Base-by-base conservation (phyloP, 192 early-diverging fungal species). In the Obelidium mucronatum region DNA sequence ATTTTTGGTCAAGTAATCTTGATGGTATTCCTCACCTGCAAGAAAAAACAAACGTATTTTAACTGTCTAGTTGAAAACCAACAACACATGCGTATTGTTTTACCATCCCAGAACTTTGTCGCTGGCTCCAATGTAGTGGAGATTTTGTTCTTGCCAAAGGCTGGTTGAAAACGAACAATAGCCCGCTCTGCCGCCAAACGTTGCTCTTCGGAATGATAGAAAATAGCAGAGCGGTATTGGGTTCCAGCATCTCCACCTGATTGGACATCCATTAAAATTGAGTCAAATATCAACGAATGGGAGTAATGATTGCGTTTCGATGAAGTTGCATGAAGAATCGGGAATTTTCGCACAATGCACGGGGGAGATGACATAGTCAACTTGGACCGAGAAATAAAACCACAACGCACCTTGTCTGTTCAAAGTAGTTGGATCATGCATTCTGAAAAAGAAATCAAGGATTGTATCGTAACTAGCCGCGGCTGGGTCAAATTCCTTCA, bases 221-320 rank as follows among this genome's bases (percentile, higher is more conserved):
- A 94, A 67, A 98, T 95, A 11, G 89, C 93, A 2, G 91, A 92
- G 17, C 96, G 86, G 86, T 98, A 92, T 80, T 98, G 97, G 33
- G 71, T 73, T 22, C 97, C 97, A 30, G 79, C 51, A 77, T 98
- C 97, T 39, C 85, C 85, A 2, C 58, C 58, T 60, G 13, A 48
- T 48, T 48, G 44, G n/a, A n/a, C n/a, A n/a, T n/a, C n/a, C n/a
- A n/a, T n/a, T n/a, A n/a, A n/a, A n/a, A n/a, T n/a, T n/a, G n/a
- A n/a, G n/a, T n/a, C n/a, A n/a, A n/a, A n/a, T n/a, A n/a, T n/a
- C n/a, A n/a, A n/a, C n/a, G n/a, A n/a, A n/a, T n/a, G n/a, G n/a
- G n/a, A n/a, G n/a, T n/a, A n/a, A n/a, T n/a, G n/a, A n/a, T n/a
- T n/a, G n/a, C n/a, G n/a, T n/a, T n/a, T n/a, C n/a, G n/a, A n/a